Evolutionary conservation across 1,284 basidiomycete species (phyloP), one percentile per base, ranked within the genome.

Genomic region (Volvariella volvacea): DNA sequence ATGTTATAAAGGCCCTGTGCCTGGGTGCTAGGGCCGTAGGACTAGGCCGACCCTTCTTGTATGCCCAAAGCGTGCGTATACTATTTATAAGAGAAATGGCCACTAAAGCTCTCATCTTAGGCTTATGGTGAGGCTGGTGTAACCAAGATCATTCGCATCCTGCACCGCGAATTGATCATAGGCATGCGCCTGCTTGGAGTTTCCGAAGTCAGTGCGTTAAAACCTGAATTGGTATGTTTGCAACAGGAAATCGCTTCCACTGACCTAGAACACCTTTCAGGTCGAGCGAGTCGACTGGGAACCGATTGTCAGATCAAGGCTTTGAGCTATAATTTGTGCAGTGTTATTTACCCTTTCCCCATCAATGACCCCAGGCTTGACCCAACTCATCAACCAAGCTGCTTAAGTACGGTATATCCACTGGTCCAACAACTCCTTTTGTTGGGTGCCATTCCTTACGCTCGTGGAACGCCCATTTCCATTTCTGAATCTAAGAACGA

Each of bases 1-100:
- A 94, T 61, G 83, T 95, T 6, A 66, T 97, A 43, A 97, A 97
- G 64, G 92, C 92, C 0, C 65, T 97, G 1, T 94, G 91, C 52
- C 70, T 97, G 20, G 94, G 93, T 31, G 94, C 93, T 1, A 86
- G 71, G 51, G 92, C 88, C 3, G 92, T 95, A 4, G 93, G 94
- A 1, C 68, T 97, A 19, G 93, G 93, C 0, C 77, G 93, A 21
- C 78, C 88, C 1, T 93, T 95, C 71, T 70, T 96, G n/a, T 94
- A 88, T 56, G 90, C 89, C 1, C 90, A 94, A 66, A 88, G 87
- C 55, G 85, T 87, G 61, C 55, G 78, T 42, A 16, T 30, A 22
- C 41, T 16, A 8, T 8, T 16, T 1, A 22, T 25, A n/a, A 20
- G 31, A 34, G 17, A 32, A 10, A 31, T 46, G 49, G 30, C 43